Conservation (phyloP, 306 rosid genomes). For the Acmispon strigosus region DNA sequence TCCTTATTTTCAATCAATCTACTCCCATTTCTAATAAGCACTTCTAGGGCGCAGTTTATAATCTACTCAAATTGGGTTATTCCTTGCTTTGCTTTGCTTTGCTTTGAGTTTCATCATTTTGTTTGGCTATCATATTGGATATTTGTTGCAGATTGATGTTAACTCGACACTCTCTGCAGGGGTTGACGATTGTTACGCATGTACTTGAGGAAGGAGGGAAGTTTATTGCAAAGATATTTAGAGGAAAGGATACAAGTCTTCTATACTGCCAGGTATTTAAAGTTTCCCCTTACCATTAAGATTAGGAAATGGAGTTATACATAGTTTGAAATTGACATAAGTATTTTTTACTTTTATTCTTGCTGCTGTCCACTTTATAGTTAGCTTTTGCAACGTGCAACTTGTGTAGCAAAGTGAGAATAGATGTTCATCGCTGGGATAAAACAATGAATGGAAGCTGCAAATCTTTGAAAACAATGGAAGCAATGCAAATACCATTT, state of each 20-base stretch:
- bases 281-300: conserved; percentile 15
- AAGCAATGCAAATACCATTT: conserved; percentile 6
- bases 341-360: not conserved
- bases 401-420: not conserved
- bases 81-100: conserved; percentile 1
- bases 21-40: not conserved
- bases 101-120: not conserved
- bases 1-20: not conserved
- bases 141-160: conserved; percentile 20
- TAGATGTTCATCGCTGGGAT: not conserved
- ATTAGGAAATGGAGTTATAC: not conserved
- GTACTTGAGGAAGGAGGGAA: conserved; percentile 91
- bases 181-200: conserved; percentile 90
- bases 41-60: not conserved
- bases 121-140: conserved; percentile 3
- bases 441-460: not conserved
- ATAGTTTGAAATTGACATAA: not conserved
- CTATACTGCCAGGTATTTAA: conserved; percentile 78
- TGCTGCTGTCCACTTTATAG: not conserved
- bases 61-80: not conserved
- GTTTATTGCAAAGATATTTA: conserved; percentile 92
- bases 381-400: conserved; percentile 8
- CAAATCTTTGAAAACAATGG: not conserved
- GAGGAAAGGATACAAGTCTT: conserved; percentile 96
- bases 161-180: conserved; percentile 43